A percentile compares a stretch with the other conserved stretches of the same genome.
Conservation (phyloP, 1,139 yeast genomes). For the Scheffersomyces illinoinensis region DNA sequence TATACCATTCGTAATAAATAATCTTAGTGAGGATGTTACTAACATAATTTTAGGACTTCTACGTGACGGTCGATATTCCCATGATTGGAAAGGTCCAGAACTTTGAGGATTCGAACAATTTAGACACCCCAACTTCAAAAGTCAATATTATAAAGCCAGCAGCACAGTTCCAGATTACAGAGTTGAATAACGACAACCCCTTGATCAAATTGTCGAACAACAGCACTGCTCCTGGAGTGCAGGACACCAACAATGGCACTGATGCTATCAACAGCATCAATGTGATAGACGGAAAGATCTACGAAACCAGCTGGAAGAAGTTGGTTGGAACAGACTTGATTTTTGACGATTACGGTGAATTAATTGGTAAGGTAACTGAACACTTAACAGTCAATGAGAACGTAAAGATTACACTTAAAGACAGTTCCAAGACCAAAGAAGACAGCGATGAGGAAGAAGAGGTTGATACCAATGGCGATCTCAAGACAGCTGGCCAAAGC, state of each 20-base stretch:
- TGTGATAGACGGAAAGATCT: constrained; percentile 49
- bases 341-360: constrained; percentile 58
- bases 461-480: constrained; percentile 6
- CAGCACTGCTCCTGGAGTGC: constrained; percentile 6
- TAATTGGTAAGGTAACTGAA: constrained; percentile 44
- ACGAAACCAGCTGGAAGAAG: constrained; percentile 76
- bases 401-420: constrained; percentile 23
- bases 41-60: constrained; percentile 33
- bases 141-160: constrained; percentile 36
- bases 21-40: constrained; percentile 9
- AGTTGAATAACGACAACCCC: constrained; percentile 34
- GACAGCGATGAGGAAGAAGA: constrained; percentile 15
- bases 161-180: constrained; percentile 44
- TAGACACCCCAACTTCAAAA: constrained; percentile 14
- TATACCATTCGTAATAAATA: neutral
- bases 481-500: constrained; percentile 16
- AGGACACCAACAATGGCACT: neutral
- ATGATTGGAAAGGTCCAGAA: constrained; percentile 26
- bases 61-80: constrained; percentile 46
- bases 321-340: constrained; percentile 82
- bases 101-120: constrained; percentile 11
- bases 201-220: constrained; percentile 41
- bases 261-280: constrained; percentile 29
- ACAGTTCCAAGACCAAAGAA: constrained; percentile 11
- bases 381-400: constrained; percentile 36